These are phyloP conservation scores for Dendrobium huoshanense DNA, from an alignment of 106 monocot species.

Conservation along the genomic window DNA sequence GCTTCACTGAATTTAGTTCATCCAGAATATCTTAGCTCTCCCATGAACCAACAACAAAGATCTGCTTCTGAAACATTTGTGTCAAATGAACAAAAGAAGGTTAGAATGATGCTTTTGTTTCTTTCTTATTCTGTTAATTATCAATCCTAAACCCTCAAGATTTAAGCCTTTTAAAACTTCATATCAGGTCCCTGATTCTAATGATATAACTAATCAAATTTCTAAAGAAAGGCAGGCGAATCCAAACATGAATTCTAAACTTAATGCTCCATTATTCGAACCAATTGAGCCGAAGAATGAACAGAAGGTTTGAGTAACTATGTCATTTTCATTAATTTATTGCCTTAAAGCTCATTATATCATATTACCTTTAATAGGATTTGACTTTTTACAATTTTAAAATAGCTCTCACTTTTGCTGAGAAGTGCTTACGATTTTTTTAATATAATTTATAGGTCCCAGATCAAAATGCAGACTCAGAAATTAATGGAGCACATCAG, in stretches of 20 bases:
- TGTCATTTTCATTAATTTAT: neutral
- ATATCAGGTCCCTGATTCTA: slow-evolving; percentile 46
- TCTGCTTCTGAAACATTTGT: slow-evolving; percentile 13
- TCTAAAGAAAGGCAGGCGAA: slow-evolving; percentile 21
- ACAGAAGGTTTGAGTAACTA: slow-evolving; percentile 25
- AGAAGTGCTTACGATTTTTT: neutral
- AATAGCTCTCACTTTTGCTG: neutral
- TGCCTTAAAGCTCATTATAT: neutral
- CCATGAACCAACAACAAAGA: slow-evolving; percentile 21
- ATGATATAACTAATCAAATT: slow-evolving; percentile 15
- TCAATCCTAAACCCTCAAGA: neutral
- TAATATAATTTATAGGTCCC: slow-evolving; percentile 17
- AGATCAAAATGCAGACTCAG: slow-evolving; percentile 17
- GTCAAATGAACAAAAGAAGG: slow-evolving; percentile 34
- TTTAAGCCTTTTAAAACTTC: slow-evolving; percentile 8
- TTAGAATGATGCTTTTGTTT: slow-evolving; percentile 7
- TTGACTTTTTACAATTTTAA: slow-evolving; percentile 1
- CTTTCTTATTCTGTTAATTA: neutral
- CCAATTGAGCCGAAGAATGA: slow-evolving; percentile 30
- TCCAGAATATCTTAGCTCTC: slow-evolving; percentile 27
- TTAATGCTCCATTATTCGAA: slow-evolving; percentile 25
- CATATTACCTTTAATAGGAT: neutral
- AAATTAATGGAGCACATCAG: slow-evolving; percentile 14
- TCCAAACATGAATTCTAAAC: slow-evolving; percentile 21
- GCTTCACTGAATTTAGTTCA: slow-evolving; percentile 24